Evolutionary conservation across 768 basidiomycete species (phyloP).

Genomic region (Podaxis sp.): DNA sequence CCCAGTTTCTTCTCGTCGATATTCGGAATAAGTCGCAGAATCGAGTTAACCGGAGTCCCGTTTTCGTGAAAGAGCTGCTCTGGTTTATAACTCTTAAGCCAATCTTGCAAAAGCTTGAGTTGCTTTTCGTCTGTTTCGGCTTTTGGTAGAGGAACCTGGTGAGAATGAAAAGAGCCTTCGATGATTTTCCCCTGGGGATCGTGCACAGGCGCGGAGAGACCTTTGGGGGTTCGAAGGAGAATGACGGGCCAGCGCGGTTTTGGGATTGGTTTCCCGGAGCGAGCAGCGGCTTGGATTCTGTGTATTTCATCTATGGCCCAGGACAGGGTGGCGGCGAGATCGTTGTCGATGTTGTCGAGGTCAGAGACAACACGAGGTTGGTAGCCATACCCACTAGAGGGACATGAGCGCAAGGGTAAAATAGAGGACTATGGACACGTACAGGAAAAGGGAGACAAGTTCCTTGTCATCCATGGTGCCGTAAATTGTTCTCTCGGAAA

Average conservation of each 20-base stretch:
- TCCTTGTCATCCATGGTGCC: constrained; percentile 93
- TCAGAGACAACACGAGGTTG: constrained; percentile 82
- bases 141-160: constrained; percentile 84
- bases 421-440: constrained; percentile 18
- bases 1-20: constrained; percentile 64
- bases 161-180: constrained; percentile 81
- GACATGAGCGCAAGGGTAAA: constrained; percentile 13
- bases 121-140: constrained; percentile 67
- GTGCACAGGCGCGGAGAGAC: constrained; percentile 67
- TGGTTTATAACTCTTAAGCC: constrained; percentile 75
- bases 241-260: constrained; percentile 94
- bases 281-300: constrained; percentile 78
- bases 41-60: constrained; percentile 52
- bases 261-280: constrained; percentile 69
- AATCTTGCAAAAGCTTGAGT: constrained; percentile 60
- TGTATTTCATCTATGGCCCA: constrained; percentile 77
- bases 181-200: constrained; percentile 64
- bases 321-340: constrained; percentile 79
- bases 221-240: constrained; percentile 85
- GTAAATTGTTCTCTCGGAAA: constrained; percentile 86
- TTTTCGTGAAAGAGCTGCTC: constrained; percentile 61
- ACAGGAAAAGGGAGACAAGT: constrained; percentile 73
- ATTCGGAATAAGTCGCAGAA: constrained; percentile 61
- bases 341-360: constrained; percentile 64
- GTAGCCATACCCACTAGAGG: constrained; percentile 76